These are phyloP conservation scores for Parasitella parasitica DNA, from an alignment of 371 early-diverging fungal genomes.

Conservation along the genomic window DNA sequence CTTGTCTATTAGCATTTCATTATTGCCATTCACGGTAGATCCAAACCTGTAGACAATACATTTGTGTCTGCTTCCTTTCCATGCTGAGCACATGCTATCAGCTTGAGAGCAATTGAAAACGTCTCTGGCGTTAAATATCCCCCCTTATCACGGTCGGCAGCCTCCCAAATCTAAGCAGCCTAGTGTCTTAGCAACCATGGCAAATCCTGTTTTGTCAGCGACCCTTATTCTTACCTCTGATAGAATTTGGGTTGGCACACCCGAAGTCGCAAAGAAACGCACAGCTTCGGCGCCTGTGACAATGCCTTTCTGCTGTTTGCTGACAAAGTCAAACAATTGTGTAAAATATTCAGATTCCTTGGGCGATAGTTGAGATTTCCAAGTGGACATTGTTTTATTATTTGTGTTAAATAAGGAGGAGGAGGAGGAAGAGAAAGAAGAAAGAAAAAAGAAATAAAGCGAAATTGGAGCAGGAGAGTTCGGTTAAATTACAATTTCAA, in stretches of 20 bases:
- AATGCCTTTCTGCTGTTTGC: conserved; percentile 59
- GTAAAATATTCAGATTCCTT: conserved; percentile 70
- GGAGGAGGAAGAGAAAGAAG: conserved; percentile 4
- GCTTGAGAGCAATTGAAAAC: conserved; percentile 32
- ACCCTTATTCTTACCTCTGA: conserved; percentile 77
- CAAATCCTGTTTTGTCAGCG: too few relatives aligned
- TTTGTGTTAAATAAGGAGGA: neutral
- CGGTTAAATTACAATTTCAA: neutral
- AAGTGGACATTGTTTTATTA: conserved; percentile 17
- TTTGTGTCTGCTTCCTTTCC: conserved; percentile 51
- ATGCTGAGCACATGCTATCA: conserved; percentile 60
- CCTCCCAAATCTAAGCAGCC: conserved; percentile 58
- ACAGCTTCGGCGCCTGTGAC: conserved; percentile 81
- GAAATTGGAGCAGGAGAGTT: neutral
- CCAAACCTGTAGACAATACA: conserved; percentile 35
- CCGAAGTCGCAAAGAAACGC: conserved; percentile 81
- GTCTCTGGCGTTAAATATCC: conserved; percentile 34
- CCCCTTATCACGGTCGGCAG: conserved; percentile 30
- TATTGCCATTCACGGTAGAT: too few relatives aligned
- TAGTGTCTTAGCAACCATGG: neutral
- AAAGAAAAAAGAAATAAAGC: neutral
- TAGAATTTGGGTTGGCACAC: conserved; percentile 69
- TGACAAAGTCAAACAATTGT: conserved; percentile 66
- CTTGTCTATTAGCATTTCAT: neutral
- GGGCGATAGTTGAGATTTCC: conserved; percentile 54